These are phyloP conservation scores for Pleurozium schreberi DNA, from an alignment of 225 moss, liverwort and hornwort species.

Conservation along the genomic window DNA sequence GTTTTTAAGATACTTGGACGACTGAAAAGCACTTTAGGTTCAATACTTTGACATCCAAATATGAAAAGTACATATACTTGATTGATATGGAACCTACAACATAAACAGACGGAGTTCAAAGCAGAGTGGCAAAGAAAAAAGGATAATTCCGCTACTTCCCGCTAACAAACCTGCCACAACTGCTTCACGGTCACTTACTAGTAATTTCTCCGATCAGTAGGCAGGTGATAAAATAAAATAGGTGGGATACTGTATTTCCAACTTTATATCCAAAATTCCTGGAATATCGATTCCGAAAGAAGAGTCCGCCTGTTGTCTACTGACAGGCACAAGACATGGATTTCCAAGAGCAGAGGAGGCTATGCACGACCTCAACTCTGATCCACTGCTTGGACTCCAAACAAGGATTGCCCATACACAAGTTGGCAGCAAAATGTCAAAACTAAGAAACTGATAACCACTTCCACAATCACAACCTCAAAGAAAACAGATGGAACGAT, in stretches of 20 bases:
- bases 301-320: not conserved
- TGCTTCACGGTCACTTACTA: not conserved
- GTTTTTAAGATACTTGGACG: too few relatives aligned
- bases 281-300: not conserved
- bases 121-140: not conserved
- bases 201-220: not conserved
- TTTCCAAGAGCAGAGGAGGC: too few relatives aligned
- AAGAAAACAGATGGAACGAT: too few relatives aligned
- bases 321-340: too few relatives aligned
- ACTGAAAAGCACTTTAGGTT: not conserved
- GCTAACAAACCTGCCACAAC: too few relatives aligned
- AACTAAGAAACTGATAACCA: not conserved
- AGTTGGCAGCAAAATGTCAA: not conserved
- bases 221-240: not conserved
- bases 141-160: rapidly evolving
- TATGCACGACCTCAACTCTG: not conserved
- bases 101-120: too few relatives aligned
- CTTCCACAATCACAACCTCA: not conserved
- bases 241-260: too few relatives aligned
- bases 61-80: too few relatives aligned
- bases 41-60: too few relatives aligned
- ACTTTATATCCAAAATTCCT: not conserved
- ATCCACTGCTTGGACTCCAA: not conserved
- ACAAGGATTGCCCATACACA: too few relatives aligned
- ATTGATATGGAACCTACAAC: too few relatives aligned